Conservation (phyloP, 352 stramenopile species). For the Phytophthora hybrid region DNA sequence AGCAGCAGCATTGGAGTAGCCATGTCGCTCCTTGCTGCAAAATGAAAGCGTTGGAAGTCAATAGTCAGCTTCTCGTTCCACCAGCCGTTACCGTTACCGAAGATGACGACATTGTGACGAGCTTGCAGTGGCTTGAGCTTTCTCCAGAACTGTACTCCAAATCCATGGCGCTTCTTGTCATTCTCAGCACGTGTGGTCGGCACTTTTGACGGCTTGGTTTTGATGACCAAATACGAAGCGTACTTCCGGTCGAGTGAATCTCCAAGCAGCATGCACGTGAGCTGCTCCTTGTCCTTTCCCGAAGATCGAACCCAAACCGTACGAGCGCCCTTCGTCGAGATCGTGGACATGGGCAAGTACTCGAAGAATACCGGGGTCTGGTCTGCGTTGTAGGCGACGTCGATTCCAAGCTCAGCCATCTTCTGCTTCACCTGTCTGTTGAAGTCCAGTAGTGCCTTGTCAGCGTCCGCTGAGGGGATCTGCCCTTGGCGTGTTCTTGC, state of each 20-base stretch:
- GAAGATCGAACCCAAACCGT: slow-evolving; percentile 15
- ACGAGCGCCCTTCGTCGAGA: slow-evolving; percentile 6
- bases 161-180: background rate
- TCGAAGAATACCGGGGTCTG: too few relatives aligned
- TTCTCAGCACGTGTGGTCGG: background rate
- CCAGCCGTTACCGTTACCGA: too few relatives aligned
- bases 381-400: too few relatives aligned
- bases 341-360: too few relatives aligned
- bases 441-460: background rate
- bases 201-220: background rate
- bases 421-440: too few relatives aligned
- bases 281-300: slow-evolving; percentile 20
- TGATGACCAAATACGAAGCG: background rate
- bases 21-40: too few relatives aligned
- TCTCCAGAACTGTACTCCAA: background rate
- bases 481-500: background rate
- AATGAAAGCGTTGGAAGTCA: too few relatives aligned
- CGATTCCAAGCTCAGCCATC: too few relatives aligned
- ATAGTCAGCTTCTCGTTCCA: too few relatives aligned
- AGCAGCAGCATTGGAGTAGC: too few relatives aligned
- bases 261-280: slow-evolving; percentile 26
- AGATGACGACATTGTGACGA: too few relatives aligned
- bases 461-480: background rate
- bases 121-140: too few relatives aligned
- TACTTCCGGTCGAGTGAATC: background rate